Evolutionary conservation across 441 rosid genomes (phyloP), one percentile per base, ranked within the genome.

Genomic region (Melianthus villosus): DNA sequence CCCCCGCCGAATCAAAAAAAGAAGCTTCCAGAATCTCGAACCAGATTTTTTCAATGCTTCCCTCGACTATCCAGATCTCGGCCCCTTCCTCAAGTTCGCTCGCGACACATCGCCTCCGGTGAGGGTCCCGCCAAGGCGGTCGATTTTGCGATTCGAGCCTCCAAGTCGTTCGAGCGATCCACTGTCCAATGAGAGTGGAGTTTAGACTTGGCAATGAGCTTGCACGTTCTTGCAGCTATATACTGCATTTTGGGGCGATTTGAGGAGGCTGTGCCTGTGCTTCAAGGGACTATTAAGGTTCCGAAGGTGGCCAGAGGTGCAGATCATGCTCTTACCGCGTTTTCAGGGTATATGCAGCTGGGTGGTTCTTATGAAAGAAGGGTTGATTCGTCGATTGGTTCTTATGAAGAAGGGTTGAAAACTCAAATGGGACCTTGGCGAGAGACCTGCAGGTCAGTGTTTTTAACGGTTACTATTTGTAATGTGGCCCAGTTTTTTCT

Each of bases 61-160:
- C 0, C 85, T 89, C 15, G 95, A 84, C 59, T 81, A 89, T 53
- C 94, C 98, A 50, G 96, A 84, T 79, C 96, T 89, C 56, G 96
- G 95, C 0, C 97, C 97, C 0, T 87, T 87, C 23, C 69, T 84
- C 12, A 84, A 84, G 50, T 75, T 89, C 40, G 94, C 94, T 28
- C 78, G 96, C 0, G 96, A 84, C 48, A 73, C 95, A 80, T 89
- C 28, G 91, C 92, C 29, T 84, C 96, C 7, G 95, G 94, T 2
- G 96, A 84, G 15, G 95, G 93, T 4, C 94, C 94, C 0, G 54
- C 48, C 28, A 89, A 71, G 64, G 96, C 98, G 0, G 50, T 89
- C 10, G 96, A 89, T 42, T 89, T 77, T 25, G 92, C 98, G 28
- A 56, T 79, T 56, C 82, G 96, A 0, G 94, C 98, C 0, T 67